These are phyloP conservation scores for Hansenula anomala DNA, from an alignment of 1,139 yeast genomes.

Conservation along the genomic window DNA sequence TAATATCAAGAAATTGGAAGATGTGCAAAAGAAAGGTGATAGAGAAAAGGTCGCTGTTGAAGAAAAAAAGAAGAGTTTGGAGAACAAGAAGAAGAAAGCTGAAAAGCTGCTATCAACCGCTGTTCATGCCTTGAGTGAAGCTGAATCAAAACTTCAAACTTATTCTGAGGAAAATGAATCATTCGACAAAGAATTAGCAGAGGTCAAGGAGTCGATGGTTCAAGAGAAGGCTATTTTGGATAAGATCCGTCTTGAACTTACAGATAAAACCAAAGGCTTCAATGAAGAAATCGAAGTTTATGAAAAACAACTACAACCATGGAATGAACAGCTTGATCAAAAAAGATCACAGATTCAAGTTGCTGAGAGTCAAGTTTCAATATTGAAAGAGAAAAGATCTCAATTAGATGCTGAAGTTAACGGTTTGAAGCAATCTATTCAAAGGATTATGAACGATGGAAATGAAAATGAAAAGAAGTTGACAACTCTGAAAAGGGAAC, in stretches of 20 bases:
- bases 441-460: conserved; percentile 47
- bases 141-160: conserved; percentile 40
- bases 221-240: conserved; percentile 54
- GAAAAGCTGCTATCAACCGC: conserved; percentile 42
- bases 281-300: conserved; percentile 58
- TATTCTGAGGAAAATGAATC: conserved; percentile 40
- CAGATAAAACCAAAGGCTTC: conserved; percentile 66
- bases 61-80: conserved; percentile 66
- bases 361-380: conserved; percentile 58
- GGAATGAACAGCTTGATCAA: conserved; percentile 65
- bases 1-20: conserved; percentile 33
- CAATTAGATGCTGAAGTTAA: conserved; percentile 41
- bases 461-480: conserved; percentile 46
- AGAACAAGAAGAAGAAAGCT: conserved; percentile 55
- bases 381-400: conserved; percentile 46
- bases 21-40: conserved; percentile 33
- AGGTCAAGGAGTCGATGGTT: conserved; percentile 41
- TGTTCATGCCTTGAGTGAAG: conserved; percentile 33
- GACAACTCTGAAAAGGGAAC: conserved; percentile 36
- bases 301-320: conserved; percentile 75
- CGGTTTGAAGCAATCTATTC: conserved; percentile 43
- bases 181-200: conserved; percentile 30
- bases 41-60: conserved; percentile 62
- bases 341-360: conserved; percentile 65
- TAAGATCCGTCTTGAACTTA: conserved; percentile 58